Evolutionary conservation across 495 filamentous ascomycete species (phyloP).

Genomic region (Neurospora sp.): DNA sequence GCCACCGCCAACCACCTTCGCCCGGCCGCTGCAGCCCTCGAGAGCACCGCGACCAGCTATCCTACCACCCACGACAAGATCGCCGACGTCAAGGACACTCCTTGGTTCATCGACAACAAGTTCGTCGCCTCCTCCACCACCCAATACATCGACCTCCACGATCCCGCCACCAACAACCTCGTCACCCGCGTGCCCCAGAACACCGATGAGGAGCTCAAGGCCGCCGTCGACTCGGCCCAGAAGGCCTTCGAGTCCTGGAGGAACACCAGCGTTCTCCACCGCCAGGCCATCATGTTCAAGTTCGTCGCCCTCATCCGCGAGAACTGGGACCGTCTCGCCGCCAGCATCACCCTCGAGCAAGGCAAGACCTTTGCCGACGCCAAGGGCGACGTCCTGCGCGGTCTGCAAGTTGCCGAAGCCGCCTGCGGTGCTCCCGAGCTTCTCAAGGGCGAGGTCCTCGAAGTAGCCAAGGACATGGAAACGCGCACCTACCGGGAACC

Average conservation of each 20-base stretch:
- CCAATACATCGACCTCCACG: conserved; percentile 83
- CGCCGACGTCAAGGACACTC: conserved; percentile 62
- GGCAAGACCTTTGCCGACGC: conserved; percentile 98
- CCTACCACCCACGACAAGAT: conserved; percentile 78
- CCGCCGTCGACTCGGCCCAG: conserved; percentile 78
- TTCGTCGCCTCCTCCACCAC: conserved; percentile 67
- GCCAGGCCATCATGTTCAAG: conserved; percentile 97
- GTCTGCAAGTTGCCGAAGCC: conserved; percentile 93
- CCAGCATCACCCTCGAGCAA: conserved; percentile 94
- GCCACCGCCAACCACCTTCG: conserved; percentile 50
- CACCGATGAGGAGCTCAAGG: conserved; percentile 79
- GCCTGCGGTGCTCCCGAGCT: conserved; percentile 91
- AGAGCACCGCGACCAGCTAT: conserved; percentile 57
- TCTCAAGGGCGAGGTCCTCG: conserved; percentile 85
- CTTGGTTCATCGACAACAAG: conserved; percentile 87
- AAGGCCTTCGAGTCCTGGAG: conserved; percentile 87
- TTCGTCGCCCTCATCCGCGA: conserved; percentile 81
- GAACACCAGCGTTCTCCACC: conserved; percentile 68
- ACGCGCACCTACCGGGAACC: conserved; percentile 89
- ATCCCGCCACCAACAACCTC: conserved; percentile 95
- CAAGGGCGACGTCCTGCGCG: conserved; percentile 87
- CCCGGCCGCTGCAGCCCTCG: conserved; percentile 36
- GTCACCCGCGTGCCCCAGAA: conserved; percentile 96
- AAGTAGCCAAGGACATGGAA: conserved; percentile 99
- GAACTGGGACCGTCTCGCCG: conserved; percentile 92